These are phyloP conservation scores for Moesziomyces sp. DNA, from an alignment of 1,284 basidiomycete species.

Conservation along the genomic window DNA sequence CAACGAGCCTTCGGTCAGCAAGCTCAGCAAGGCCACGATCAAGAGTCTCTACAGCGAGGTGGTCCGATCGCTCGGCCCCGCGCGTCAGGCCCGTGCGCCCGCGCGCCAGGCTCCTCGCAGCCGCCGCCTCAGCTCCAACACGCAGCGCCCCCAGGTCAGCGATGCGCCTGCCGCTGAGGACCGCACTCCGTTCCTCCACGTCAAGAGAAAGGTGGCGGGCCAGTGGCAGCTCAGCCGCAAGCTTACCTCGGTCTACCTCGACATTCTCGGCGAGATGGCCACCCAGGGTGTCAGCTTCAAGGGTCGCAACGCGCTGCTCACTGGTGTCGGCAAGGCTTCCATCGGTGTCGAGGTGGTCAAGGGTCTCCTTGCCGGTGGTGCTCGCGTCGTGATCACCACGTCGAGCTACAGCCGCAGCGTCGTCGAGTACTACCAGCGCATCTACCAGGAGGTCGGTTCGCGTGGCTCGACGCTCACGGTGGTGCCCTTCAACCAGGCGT, in stretches of 20 bases:
- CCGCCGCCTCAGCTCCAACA: conserved; percentile 70
- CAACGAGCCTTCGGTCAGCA: conserved; percentile 93
- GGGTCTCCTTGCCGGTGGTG: conserved; percentile 93
- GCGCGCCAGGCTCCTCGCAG: conserved; percentile 67
- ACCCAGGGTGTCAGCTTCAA: conserved; percentile 97
- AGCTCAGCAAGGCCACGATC: conserved; percentile 96
- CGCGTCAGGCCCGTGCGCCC: conserved; percentile 73
- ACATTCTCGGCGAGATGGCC: conserved; percentile 96
- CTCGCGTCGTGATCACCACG: conserved; percentile 95
- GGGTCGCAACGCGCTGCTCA: conserved; percentile 97
- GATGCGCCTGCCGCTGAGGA: conserved; percentile 70
- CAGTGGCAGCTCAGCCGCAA: conserved; percentile 97
- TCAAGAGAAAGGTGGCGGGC: conserved; percentile 96
- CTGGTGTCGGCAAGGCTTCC: conserved; percentile 95
- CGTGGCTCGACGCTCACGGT: conserved; percentile 95
- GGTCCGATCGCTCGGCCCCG: conserved; percentile 75
- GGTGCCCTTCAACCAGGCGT: conserved; percentile 98
- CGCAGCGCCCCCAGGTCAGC: conserved; percentile 54
- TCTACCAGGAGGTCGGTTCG: conserved; percentile 94
- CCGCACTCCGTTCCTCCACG: conserved; percentile 91
- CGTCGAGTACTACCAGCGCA: conserved; percentile 97
- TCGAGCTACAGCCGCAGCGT: conserved; percentile 73
- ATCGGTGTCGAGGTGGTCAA: conserved; percentile 98
- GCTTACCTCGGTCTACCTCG: conserved; percentile 82
- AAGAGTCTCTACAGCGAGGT: conserved; percentile 96